Percentiles rank a stretch among this genome's conserved stretches.
phyloP scores from a whole-genome alignment of 1,139 yeast genomes.

The Yarrowia galli region DNA sequence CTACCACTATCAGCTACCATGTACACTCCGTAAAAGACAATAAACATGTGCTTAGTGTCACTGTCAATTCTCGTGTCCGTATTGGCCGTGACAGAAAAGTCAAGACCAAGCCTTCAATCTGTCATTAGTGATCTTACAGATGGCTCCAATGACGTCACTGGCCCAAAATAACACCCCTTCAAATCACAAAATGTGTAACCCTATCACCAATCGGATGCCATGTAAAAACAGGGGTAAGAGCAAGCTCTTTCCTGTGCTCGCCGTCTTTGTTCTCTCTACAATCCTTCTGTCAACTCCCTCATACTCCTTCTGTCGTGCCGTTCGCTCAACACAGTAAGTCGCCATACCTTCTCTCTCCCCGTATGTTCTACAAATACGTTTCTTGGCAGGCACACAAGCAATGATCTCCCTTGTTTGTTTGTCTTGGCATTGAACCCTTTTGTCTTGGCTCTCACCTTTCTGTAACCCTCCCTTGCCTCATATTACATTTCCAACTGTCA shows the following conservation, averaged over 20 bases:
- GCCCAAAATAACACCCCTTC: too few relatives aligned
- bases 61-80: not conserved
- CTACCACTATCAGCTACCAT: too few relatives aligned
- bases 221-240: not conserved
- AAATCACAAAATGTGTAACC: not conserved
- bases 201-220: not conserved
- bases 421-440: conserved; percentile 7
- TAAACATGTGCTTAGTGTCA: not conserved
- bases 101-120: not conserved
- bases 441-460: not conserved
- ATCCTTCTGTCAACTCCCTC: not conserved
- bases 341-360: not conserved
- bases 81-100: not conserved
- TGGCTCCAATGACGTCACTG: not conserved
- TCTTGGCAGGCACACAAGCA: conserved; percentile 7
- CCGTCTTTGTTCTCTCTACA: not conserved
- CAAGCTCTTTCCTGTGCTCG: not conserved
- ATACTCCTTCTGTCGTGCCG: not conserved
- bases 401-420: not conserved
- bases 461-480: not conserved
- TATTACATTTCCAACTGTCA: not conserved
- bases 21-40: not conserved
- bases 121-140: too few relatives aligned
- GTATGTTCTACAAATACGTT: not conserved
- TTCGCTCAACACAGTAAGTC: not conserved